These are phyloP conservation scores for Boletus huronensis DNA, from an alignment of 768 basidiomycete genomes.

Conservation along the genomic window DNA sequence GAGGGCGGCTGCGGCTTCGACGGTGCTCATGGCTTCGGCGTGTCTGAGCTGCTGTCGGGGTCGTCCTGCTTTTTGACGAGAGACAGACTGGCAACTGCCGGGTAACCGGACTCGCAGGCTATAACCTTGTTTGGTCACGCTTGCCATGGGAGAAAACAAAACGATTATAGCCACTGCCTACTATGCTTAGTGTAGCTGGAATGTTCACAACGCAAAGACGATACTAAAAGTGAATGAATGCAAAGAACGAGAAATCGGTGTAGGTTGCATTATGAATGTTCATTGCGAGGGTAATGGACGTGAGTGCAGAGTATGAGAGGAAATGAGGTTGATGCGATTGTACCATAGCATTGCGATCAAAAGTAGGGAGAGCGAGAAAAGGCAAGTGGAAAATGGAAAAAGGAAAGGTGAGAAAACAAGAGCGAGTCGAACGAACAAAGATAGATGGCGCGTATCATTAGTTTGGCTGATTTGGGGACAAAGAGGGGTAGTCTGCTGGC, in stretches of 20 bases:
- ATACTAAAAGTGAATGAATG: conserved; percentile 20
- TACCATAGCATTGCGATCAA: conserved; percentile 38
- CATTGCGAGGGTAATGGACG: conserved; percentile 31
- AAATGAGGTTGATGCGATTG: conserved; percentile 30
- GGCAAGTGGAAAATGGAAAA: neutral
- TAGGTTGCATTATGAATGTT: conserved; percentile 37
- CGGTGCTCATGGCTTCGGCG: conserved; percentile 52
- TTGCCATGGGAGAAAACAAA: too few species aligned
- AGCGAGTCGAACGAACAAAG: conserved; percentile 9
- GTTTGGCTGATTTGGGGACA: conserved; percentile 24
- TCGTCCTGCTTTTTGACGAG: conserved; percentile 12
- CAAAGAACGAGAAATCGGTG: conserved; percentile 21
- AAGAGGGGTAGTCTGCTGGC: conserved; percentile 29
- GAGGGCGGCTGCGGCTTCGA: conserved; percentile 78
- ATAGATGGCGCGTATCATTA: conserved; percentile 9
- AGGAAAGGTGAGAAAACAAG: neutral
- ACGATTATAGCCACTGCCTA: too few species aligned
- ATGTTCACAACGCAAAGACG: conserved; percentile 14
- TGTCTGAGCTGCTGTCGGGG: conserved; percentile 19
- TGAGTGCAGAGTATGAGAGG: conserved; percentile 31
- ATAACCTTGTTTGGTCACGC: too few species aligned
- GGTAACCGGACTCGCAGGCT: too few species aligned
- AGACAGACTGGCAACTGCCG: too few species aligned
- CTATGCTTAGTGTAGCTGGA: too few species aligned
- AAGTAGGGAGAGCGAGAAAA: conserved; percentile 16